Evolutionary conservation across 108 stramenopile species (phyloP), one percentile per base, ranked within the genome.

Genomic region (Skeletonema grethae): DNA sequence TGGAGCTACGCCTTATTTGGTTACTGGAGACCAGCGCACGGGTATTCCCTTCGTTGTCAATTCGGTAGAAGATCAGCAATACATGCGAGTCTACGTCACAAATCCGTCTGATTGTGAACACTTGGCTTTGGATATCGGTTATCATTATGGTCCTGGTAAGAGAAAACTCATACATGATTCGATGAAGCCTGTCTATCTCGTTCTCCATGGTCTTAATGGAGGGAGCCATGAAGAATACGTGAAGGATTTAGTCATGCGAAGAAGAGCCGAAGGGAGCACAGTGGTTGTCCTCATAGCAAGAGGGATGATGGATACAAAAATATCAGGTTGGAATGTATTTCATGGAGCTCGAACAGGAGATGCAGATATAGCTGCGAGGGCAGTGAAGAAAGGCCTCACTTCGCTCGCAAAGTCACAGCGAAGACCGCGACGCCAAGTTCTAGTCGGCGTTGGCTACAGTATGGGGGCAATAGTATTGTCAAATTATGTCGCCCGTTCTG

Each of bases 171-270:
- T 84, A 2, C 86, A 88, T 24, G 67, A 91, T 57, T 22, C 57
- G 0, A 58, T 65, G 12, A 84, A 87, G 56, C 95, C 95, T 7
- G 75, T 96, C 10, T 95, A 93, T 82, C 31, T 97, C 5, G 75
- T 97, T 0, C 72, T 97, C 36, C 97, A 97, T 82, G 97, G 97
- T 8, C 82, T 97, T 30, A 95, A 93, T 59, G 96, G 97, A 25
- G 95, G 95, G 0, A 82, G 78, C 30, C 67, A 79, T 5, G 95
- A 97, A 78, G 87, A 89, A 46, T 97, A 95, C 72, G 84, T 97
- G 60, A 73, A 79, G 43, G 95, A 97, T 45, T 79, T 96, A 20
- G 86, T 93, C 3, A 13, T 48, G 25, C 87, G 87, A 16, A 70
- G 88, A 31, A 78, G 76, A n/a, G 63, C 55, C 11, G 85, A 93